A percentile compares a stretch with the other conserved stretches of the same genome.
Conservation (phyloP, 495 filamentous ascomycete species). For the Neurospora sp. region DNA sequence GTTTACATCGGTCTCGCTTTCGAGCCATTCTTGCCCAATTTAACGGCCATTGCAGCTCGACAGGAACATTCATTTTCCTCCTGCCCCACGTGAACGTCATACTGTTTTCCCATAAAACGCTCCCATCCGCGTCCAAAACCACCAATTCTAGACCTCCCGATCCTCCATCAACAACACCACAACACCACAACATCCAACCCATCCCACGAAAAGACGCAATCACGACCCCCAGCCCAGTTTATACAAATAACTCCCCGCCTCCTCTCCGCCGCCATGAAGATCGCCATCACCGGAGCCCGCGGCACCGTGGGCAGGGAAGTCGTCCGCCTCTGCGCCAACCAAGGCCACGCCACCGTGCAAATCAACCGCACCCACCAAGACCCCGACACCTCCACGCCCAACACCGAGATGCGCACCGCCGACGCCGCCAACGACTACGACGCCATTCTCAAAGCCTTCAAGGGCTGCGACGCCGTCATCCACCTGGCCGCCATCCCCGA, state of each 20-base stretch:
- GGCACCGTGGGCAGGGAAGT: neutral
- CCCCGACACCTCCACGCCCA: neutral
- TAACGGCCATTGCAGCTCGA: neutral
- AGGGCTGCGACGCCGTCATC: neutral
- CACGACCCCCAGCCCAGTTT: too few species aligned
- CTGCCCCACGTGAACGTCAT: neutral
- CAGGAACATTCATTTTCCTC: neutral
- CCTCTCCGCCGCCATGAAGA: neutral
- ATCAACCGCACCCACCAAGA: neutral
- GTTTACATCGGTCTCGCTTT: neutral
- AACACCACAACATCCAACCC: neutral
- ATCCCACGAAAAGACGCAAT: neutral
- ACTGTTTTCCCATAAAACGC: neutral
- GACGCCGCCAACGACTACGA: neutral
- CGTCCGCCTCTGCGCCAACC: neutral
- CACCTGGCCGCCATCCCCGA: neutral
- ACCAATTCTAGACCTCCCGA: neutral
- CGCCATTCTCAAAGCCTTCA: neutral
- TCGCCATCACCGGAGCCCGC: neutral
- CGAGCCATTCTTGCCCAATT: neutral
- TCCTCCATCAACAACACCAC: neutral
- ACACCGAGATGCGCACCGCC: neutral
- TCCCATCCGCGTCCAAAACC: too few species aligned
- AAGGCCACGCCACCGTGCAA: neutral
- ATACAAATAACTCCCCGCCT: too few species aligned